Conservation (phyloP, 257 asterid species). For the Solanum boliviense region DNA sequence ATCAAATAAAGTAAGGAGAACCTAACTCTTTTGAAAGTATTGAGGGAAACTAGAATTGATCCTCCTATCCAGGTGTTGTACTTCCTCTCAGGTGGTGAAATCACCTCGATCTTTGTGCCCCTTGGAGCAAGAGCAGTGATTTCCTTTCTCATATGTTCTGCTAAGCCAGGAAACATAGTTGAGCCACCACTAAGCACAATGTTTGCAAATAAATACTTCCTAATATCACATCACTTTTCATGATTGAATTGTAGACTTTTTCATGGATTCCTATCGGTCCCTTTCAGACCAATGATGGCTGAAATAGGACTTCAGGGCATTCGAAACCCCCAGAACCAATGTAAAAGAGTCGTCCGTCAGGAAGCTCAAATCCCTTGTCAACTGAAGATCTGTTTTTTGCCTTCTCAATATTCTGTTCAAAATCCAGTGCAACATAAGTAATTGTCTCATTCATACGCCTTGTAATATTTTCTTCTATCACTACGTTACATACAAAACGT, state of each 20-base stretch:
- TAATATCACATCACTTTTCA: neutral
- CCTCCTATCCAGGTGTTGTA: neutral
- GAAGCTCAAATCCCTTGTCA: neutral
- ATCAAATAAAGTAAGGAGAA: no score
- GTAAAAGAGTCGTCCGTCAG: neutral
- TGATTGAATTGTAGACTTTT: neutral
- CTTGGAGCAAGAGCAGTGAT: neutral
- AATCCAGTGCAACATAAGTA: no score
- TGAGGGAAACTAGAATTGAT: no score
- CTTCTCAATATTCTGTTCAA: no score
- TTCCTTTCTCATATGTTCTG: neutral
- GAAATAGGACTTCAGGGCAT: slow-evolving; percentile 3
- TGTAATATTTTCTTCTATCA: no score
- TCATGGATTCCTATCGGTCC: neutral
- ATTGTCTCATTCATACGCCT: no score
- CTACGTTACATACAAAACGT: no score
- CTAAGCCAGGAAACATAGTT: neutral
- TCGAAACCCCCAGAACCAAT: neutral
- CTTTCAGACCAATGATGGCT: neutral
- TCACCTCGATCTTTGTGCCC: neutral
- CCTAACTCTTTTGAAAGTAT: no score
- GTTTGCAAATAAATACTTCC: neutral
- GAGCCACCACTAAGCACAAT: neutral
- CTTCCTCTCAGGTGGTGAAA: neutral
- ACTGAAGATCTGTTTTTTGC: neutral